Base-by-base conservation (phyloP, 768 basidiomycete genomes). In the Leccinum broughii region DNA sequence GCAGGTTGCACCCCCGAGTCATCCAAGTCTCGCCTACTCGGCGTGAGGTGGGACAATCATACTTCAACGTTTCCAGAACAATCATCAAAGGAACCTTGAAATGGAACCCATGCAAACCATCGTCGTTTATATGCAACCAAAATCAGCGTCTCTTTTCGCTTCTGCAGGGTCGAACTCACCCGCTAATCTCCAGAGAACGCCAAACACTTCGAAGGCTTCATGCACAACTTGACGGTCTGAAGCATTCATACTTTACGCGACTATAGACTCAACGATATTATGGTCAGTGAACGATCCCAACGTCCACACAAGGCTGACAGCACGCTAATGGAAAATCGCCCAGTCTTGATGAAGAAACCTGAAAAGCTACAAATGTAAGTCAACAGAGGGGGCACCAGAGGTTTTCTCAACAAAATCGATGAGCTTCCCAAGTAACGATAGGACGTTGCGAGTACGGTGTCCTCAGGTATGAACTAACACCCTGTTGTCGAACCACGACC, bases 21-120 rank as follows among this genome's bases (percentile, higher is more conserved):
- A 99, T 94, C 97, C 97, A 99, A 0, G 94, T 94, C 73, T 98
- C 96, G 13, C 92, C 92, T 34, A 91, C 80, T 11, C 93, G 83
- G 28, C 90, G 86, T 10, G 90, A 73, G 61, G 76, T 77, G 7
- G 93, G 90, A 64, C 93, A 87, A 34, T 88, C 86, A 41, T 81
- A 87, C 66, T 87, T 88, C 51, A 98, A 75, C 0, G 88, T 86
- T 68, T 96, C 94, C 54, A 98, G 75, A 35, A 96, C 86, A 49
- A 88, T 85, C 82, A 94, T 88, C 83, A 98, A 82, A 0, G 96
- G 96, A 1, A 89, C 80, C 67, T 89, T 89, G 69, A 98, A 87
- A 26, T 81, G 79, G 68, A 92, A 89, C 0, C 95, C 94, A 39
- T 95, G 95, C 1, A 90, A 75, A 50, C 86, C 74, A 57, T 81